Percentiles rank a stretch among this genome's conserved stretches.
These are phyloP conservation scores for Lasiosphaeris hirsuta DNA, from an alignment of 495 filamentous ascomycete genomes.

Conservation along the genomic window DNA sequence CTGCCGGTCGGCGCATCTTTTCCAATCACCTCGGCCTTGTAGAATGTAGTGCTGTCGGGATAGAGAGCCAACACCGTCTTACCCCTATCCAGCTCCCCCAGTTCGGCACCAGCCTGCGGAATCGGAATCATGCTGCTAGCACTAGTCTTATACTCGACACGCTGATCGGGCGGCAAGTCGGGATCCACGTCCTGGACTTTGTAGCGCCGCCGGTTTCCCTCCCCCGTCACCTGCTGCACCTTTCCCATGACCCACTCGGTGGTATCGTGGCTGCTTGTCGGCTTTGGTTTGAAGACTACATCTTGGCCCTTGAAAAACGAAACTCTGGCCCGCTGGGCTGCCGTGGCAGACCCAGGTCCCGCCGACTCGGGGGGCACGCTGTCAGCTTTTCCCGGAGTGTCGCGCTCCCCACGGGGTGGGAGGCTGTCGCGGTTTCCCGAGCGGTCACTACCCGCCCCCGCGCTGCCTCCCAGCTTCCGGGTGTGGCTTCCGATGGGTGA, in stretches of 20 bases:
- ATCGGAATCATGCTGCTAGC: slow-evolving; percentile 84
- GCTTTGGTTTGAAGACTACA: slow-evolving; percentile 84
- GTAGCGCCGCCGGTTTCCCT: slow-evolving; percentile 86
- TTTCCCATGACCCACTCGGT: slow-evolving; percentile 85
- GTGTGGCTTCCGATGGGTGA: slow-evolving; percentile 51
- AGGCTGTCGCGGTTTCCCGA: slow-evolving; percentile 40
- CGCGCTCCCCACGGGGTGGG: slow-evolving; percentile 42
- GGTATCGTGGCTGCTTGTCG: slow-evolving; percentile 61
- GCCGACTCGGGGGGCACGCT: slow-evolving; percentile 44
- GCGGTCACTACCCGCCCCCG: slow-evolving; percentile 47
- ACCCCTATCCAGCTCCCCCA: slow-evolving; percentile 71
- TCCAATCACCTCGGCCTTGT: slow-evolving; percentile 89
- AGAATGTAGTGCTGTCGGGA: slow-evolving; percentile 94
- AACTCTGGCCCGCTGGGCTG: slow-evolving; percentile 44
- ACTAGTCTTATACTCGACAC: slow-evolving; percentile 72
- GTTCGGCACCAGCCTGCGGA: slow-evolving; percentile 42
- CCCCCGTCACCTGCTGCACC: slow-evolving; percentile 77
- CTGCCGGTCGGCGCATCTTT: slow-evolving; percentile 49
- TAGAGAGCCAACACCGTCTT: slow-evolving; percentile 81
- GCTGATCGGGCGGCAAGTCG: slow-evolving; percentile 65
- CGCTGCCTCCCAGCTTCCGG: slow-evolving; percentile 51
- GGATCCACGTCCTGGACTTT: slow-evolving; percentile 93
- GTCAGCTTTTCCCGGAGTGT: slow-evolving; percentile 44
- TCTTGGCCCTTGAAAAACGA: slow-evolving; percentile 67
- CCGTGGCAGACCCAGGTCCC: slow-evolving; percentile 16